phyloP scores from a whole-genome alignment of 371 early-diverging fungal species.

The Mortierella sp. region DNA sequence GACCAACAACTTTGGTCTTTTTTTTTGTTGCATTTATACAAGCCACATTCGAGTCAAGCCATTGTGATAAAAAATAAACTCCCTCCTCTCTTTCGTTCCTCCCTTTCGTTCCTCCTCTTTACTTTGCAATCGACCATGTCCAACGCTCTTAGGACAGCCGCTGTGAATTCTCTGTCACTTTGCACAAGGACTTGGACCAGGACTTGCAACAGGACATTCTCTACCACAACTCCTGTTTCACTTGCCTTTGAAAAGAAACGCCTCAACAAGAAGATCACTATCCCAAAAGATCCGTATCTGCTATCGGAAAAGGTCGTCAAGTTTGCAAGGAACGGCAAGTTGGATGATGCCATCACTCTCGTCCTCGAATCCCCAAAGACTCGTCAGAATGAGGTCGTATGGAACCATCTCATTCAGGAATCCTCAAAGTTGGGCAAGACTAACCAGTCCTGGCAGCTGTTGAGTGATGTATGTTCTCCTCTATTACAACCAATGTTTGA shows the following conservation, averaged over 20 bases:
- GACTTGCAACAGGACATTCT: slow-evolving; percentile 12
- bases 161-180: not conserved
- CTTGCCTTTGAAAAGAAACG: slow-evolving; percentile 25
- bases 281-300: slow-evolving; percentile 58
- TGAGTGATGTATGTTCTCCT: slow-evolving; percentile 55
- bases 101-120: not conserved
- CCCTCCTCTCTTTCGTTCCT: not conserved
- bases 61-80: not conserved
- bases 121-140: not conserved
- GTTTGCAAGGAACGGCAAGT: slow-evolving; percentile 40
- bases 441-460: slow-evolving; percentile 45
- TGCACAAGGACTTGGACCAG: not conserved
- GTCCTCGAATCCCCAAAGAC: slow-evolving; percentile 54
- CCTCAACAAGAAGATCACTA: slow-evolving; percentile 38
- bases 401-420: slow-evolving; percentile 63
- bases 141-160: not conserved
- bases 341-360: slow-evolving; percentile 57
- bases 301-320: slow-evolving; percentile 57
- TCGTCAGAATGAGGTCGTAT: slow-evolving; percentile 60
- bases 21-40: no score
- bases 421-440: slow-evolving; percentile 49
- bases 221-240: not conserved
- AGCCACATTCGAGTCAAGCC: not conserved
- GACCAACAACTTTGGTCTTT: no score
- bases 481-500: no score